phyloP scores from a whole-genome alignment of 2,329 filamentous ascomycete genomes.

The Xylaria sp. region DNA sequence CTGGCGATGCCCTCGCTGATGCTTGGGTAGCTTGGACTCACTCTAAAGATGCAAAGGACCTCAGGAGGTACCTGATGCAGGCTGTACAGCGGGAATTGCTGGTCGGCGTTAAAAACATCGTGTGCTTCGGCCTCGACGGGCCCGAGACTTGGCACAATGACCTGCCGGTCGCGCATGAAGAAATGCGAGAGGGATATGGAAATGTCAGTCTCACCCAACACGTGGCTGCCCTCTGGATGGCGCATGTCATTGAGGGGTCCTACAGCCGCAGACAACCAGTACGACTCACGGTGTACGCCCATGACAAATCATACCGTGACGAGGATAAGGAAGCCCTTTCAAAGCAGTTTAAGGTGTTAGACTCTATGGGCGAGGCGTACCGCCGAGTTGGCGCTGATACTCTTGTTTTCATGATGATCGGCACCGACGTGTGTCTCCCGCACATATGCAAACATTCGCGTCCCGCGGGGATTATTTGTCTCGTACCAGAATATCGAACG shows the following conservation, averaged over 20 bases:
- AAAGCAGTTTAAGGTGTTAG: background rate
- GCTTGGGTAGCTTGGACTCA: background rate
- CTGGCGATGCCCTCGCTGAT: background rate
- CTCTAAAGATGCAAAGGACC: background rate
- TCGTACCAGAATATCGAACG: too few relatives aligned
- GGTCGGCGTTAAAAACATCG: background rate
- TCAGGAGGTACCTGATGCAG: background rate
- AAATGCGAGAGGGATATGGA: background rate
- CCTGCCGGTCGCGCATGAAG: background rate
- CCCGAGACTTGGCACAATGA: background rate
- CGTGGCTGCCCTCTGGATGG: constrained; percentile 7
- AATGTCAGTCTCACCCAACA: background rate
- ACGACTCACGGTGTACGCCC: constrained; percentile 8
- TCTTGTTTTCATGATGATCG: background rate
- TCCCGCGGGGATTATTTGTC: constrained; percentile 1
- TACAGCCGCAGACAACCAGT: too few relatives aligned
- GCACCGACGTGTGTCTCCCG: background rate
- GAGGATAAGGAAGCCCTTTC: background rate
- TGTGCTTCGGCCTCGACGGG: background rate
- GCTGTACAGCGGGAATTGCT: background rate
- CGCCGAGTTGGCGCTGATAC: background rate
- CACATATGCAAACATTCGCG: background rate
- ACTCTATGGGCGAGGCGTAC: background rate
- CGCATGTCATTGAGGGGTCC: too few relatives aligned
- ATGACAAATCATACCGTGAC: background rate